A percentile compares a stretch with the other conserved stretches of the same genome.
Evolutionary conservation across 2,329 filamentous ascomycete species (phyloP).

Genomic region (Xylariales sp.): DNA sequence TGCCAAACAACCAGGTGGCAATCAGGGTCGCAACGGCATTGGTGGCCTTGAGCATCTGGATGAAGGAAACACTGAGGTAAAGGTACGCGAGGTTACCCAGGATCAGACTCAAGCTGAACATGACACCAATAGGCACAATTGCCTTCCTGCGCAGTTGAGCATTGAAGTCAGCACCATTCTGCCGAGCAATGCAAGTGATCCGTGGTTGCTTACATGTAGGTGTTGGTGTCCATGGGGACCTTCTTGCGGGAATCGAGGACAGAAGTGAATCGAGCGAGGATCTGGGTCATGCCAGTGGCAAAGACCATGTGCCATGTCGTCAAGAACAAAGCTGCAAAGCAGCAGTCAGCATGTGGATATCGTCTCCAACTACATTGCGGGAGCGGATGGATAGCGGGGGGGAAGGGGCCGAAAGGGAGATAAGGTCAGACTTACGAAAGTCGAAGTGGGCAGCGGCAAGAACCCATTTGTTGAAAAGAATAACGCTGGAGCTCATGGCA

Average conservation of each 20-base stretch:
- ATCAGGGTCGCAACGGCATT: constrained; percentile 65
- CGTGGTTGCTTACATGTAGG: constrained; percentile 42
- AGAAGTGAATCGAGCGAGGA: constrained; percentile 59
- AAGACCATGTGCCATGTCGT: constrained; percentile 68
- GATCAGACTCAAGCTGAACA: constrained; percentile 63
- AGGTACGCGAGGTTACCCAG: constrained; percentile 67
- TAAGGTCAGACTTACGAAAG: constrained; percentile 35
- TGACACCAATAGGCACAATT: constrained; percentile 62
- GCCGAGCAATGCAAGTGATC: neutral
- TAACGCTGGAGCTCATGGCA: constrained; percentile 77
- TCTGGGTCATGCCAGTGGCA: constrained; percentile 61
- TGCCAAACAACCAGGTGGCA: constrained; percentile 56
- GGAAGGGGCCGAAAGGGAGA: no score
- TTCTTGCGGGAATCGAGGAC: constrained; percentile 60
- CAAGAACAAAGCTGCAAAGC: constrained; percentile 46
- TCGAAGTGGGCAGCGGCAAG: constrained; percentile 71
- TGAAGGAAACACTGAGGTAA: constrained; percentile 65
- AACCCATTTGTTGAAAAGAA: constrained; percentile 93
- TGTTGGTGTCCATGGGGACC: constrained; percentile 56
- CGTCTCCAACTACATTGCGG: constrained; percentile 16
- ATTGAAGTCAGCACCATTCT: neutral
- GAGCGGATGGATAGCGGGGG: neutral
- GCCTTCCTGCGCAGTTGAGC: constrained; percentile 36
- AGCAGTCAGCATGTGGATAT: neutral
- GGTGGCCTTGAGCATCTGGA: constrained; percentile 68